Evolutionary conservation across 75 land plant species (phyloP), one percentile per base, ranked within the genome.

Genomic region (Azolla pinnata): DNA sequence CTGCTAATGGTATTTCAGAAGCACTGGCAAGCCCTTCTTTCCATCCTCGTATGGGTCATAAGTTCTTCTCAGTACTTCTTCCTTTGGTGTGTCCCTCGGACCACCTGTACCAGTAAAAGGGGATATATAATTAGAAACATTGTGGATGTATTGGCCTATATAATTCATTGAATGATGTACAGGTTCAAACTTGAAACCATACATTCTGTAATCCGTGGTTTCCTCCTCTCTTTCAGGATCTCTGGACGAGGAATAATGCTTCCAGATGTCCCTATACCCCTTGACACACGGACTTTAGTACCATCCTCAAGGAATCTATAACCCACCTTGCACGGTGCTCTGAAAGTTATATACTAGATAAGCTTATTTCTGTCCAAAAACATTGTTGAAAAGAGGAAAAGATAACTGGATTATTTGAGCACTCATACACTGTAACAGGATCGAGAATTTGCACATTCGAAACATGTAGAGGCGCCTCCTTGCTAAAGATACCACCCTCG

Each of bases 371-470:
- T n/a, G n/a, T n/a, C n/a, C n/a, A n/a, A n/a, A n/a, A n/a, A n/a
- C n/a, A n/a, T n/a, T n/a, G n/a, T n/a, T n/a, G n/a, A n/a, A n/a
- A n/a, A n/a, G n/a, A n/a, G n/a, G n/a, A n/a, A n/a, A n/a, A n/a
- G n/a, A n/a, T n/a, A n/a, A n/a, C n/a, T n/a, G n/a, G n/a, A n/a
- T n/a, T n/a, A n/a, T n/a, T n/a, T n/a, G n/a, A n/a, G n/a, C 38
- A 28, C 12, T 7, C 58, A 40, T 47, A 95, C 97, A 84, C 88
- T 16, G 85, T 79, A 19, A 82, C 97, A 32, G 97, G 99, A 67
- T 95, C 99, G 51, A 95, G 40, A 50, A 86, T 86, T 72, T 90
- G 97, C 30, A 95, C 96, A 75, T 95, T 95, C 38, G 99, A 95
- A 33, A 81, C 99, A 70, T 95, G 99, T 58, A 95, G 63, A 30